Base-by-base conservation (phyloP, 164 flowering plant genomes). In the Vitis labrusca region DNA sequence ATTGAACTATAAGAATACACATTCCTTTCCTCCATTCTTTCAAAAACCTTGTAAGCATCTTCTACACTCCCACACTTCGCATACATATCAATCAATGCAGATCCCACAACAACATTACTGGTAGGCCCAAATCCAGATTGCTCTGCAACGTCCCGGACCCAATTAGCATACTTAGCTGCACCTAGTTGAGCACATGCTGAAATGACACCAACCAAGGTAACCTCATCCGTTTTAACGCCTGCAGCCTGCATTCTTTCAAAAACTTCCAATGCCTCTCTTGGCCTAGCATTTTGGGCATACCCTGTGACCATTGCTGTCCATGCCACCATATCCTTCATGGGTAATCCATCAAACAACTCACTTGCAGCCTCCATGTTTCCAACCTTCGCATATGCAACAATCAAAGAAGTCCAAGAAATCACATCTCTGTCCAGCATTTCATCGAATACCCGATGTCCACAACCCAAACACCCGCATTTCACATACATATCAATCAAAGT, bases 221-320 rank as follows among this genome's bases (percentile, higher is more conserved):
- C 69, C 3, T 76, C 78, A 71, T 83, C 86, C 0, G 75, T 63
- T 48, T 63, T 50, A 60, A 75, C 66, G 52, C 81, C 84, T 5
- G 27, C 72, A 29, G 65, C 49, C 58, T 59, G 79, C 86, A 83
- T 79, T 66, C 69, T 67, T 59, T 71, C 66, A 54, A 83, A 81
- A 61, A 10, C 71, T n/a, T 64, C 67, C 32, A 83, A 49, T 9
- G 84, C 81, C 65, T 81, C 83, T 44, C 71, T 55, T 2, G 86
- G 84, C 79, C 32, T 77, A 9, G 69, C 81, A 68, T 79, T 79
- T 61, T 83, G 86, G 2, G 70, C 79, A 55, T 64, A 78, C 10
- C 84, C 86, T 0, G 82, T 80, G 51, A 83, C 79, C 80, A 83
- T 83, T 1, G 86, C 80, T 0, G 86, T 80, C 86, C 86, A 83